Evolutionary conservation across 2,329 filamentous ascomycete species (phyloP), one percentile per base, ranked within the genome.

Genomic region (Ophiocordyceps camponoti-saundersi): DNA sequence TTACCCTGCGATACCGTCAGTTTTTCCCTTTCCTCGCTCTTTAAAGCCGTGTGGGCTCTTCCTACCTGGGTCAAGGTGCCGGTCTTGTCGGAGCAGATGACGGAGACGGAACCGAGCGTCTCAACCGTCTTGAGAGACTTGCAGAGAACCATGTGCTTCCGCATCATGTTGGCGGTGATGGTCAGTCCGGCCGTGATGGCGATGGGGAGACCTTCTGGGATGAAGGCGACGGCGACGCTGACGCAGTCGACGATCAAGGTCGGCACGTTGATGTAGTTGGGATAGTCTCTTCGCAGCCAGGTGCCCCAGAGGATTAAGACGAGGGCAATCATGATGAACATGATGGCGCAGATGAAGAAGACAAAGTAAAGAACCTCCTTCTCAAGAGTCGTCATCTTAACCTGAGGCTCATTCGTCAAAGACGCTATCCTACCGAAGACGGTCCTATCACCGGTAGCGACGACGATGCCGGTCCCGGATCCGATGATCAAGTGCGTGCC

Each of bases 51-150:
- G n/a, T n/a, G n/a, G n/a, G n/a, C 23, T 26, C 23, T 6, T 6
- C 32, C 53, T 59, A 60, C 73, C 67, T 66, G 61, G 13, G 80
- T 84, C 48, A 84, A 63, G 0, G 80, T 84, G 3, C 83, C 83
- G 0, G 82, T 87, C 65, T 87, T 87, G 59, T 87, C 83, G 0
- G 80, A 85, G 58, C 82, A 85, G 40, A 88, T 79, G 8, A 85
- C 75, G 0, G 79, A 82, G 1, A 86, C 82, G 0, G 79, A 72
- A 1, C 83, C 83, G 0, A 87, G 70, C 0, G 82, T 87, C 61
- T 87, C 83, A 0, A 86, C 82, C 0, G 83, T 87, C 63, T 85
- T 85, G 44, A 89, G 68, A 0, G 80, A 85, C 63, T 88, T 88
- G 75, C 82, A 87, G 10, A 88, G 71, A 42, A 88, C 79, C 57